phyloP scores from a whole-genome alignment of 1,139 yeast genomes.

The Barnettozyma hawaiiensis region DNA sequence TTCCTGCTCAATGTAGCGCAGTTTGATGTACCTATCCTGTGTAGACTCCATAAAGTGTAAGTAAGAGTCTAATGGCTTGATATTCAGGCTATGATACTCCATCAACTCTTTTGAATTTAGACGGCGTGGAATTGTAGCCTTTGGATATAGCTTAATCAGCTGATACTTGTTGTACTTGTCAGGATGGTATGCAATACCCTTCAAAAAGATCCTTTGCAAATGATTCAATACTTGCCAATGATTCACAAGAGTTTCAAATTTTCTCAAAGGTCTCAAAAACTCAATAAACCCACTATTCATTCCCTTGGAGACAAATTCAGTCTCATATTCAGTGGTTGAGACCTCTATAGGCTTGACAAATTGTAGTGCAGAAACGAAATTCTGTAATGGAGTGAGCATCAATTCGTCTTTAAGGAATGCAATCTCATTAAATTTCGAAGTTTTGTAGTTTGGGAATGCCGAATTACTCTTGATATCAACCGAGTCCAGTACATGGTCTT shows the following conservation, averaged over 20 bases:
- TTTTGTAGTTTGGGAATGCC: constrained; percentile 24
- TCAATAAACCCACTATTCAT: constrained; percentile 24
- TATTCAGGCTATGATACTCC: constrained; percentile 10
- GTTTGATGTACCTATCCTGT: constrained; percentile 4
- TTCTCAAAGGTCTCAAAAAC: constrained; percentile 24
- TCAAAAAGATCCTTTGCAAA: constrained; percentile 21
- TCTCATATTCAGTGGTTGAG: constrained; percentile 1
- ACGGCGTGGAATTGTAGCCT: constrained; percentile 6
- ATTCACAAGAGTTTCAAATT: constrained; percentile 31
- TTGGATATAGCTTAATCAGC: constrained; percentile 13
- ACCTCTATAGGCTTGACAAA: constrained; percentile 23
- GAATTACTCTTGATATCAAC: constrained; percentile 15
- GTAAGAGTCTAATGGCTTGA: constrained; percentile 12
- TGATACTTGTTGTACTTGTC: constrained; percentile 15
- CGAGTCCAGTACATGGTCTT: constrained; percentile 13
- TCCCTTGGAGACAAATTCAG: constrained; percentile 25
- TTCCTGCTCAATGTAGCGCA: not conserved
- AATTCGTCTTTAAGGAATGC: constrained; percentile 24
- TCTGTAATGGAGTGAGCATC: constrained; percentile 28
- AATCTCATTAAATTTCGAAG: constrained; percentile 31
- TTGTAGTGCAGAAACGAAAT: constrained; percentile 28
- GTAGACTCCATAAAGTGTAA: not conserved
- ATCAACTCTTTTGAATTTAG: constrained; percentile 8
- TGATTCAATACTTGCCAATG: constrained; percentile 28
- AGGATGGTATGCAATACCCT: constrained; percentile 11